Percentiles rank a stretch among this genome's conserved stretches.
Evolutionary conservation across 306 rosid genomes (phyloP).

Genomic region (barrel medic (Medicago truncatula)): DNA sequence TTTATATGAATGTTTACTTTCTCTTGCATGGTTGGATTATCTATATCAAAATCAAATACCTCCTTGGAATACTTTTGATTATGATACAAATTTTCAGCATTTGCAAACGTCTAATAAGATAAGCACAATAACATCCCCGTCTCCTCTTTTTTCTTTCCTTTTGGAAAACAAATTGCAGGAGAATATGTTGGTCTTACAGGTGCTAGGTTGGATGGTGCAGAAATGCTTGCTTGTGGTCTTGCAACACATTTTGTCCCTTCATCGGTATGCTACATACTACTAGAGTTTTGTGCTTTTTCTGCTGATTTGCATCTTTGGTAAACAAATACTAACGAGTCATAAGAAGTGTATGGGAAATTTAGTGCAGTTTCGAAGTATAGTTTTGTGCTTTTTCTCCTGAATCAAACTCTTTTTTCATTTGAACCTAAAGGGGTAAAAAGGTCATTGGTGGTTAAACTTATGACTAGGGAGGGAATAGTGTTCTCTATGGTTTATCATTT

Average conservation of each 20-base stretch:
- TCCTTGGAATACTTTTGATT: slow-evolving; percentile 14
- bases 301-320: neutral
- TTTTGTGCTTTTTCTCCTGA: no score
- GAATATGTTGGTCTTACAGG: slow-evolving; percentile 94
- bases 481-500: no score
- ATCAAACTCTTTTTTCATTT: no score
- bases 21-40: slow-evolving; percentile 32
- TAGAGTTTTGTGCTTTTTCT: slow-evolving; percentile 20
- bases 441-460: no score
- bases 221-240: slow-evolving; percentile 95
- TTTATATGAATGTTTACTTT: slow-evolving; percentile 12
- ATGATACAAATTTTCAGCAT: slow-evolving; percentile 31
- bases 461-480: no score
- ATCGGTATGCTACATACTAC: slow-evolving; percentile 55
- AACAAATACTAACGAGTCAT: neutral
- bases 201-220: slow-evolving; percentile 92
- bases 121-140: neutral
- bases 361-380: no score
- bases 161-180: slow-evolving; percentile 65
- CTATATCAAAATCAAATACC: slow-evolving; percentile 2
- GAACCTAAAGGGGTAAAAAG: no score
- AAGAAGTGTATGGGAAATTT: no score
- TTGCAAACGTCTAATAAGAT: slow-evolving; percentile 20
- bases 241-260: slow-evolving; percentile 94
- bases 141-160: slow-evolving; percentile 30